Percentiles rank a stretch among this genome's conserved stretches.
Conservation (phyloP, 495 filamentous ascomycete genomes). For the Neurospora africana region DNA sequence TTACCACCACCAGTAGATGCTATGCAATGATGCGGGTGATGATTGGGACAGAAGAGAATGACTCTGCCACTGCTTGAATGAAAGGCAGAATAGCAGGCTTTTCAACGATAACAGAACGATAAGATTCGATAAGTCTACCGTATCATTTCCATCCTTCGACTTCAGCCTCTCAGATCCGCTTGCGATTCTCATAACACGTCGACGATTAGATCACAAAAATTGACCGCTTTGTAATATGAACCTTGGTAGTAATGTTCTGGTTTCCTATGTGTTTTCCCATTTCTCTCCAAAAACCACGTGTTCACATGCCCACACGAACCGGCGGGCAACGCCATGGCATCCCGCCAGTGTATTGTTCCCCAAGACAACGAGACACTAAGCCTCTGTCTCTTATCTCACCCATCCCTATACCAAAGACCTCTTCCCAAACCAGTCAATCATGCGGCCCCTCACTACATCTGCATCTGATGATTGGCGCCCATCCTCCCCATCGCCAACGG, state of each 20-base stretch:
- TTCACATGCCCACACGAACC: neutral
- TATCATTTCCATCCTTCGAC: neutral
- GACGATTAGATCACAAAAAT: neutral
- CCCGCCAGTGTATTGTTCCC: neutral
- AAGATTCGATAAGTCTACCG: neutral
- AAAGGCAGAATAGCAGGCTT: neutral
- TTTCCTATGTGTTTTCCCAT: neutral
- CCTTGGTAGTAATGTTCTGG: neutral
- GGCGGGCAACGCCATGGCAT: neutral
- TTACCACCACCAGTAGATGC: neutral
- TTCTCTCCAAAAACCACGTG: neutral
- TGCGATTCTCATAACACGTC: neutral
- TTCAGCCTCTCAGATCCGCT: neutral
- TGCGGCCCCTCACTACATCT: neutral
- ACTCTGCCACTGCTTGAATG: neutral
- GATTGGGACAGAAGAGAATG: neutral
- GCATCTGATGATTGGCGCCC: neutral
- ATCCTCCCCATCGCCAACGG: constrained; percentile 21
- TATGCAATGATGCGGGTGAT: neutral
- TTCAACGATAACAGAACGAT: neutral
- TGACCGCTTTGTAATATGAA: neutral
- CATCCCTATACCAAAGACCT: neutral
- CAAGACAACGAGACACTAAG: neutral
- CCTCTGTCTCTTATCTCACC: neutral
- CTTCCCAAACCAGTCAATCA: neutral